Percentiles rank a stretch among this genome's conserved stretches.
Evolutionary conservation across 2,329 filamentous ascomycete genomes (phyloP).

Genomic region (Fusarium paranaense): DNA sequence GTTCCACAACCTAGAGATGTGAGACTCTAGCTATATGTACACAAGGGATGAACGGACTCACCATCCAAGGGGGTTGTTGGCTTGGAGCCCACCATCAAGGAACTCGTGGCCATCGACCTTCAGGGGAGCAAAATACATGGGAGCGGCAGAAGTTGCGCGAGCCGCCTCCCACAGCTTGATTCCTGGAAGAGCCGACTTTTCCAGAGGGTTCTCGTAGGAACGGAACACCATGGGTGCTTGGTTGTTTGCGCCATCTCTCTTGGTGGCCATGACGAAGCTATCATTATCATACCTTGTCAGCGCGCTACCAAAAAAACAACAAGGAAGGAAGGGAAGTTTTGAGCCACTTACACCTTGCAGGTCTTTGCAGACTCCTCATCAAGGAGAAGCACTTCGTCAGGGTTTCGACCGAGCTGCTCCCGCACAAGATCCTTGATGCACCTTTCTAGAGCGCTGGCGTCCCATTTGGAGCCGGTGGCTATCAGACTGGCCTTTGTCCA

Average conservation of each 20-base stretch:
- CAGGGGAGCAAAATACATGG: conserved; percentile 9
- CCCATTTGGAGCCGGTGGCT: not conserved
- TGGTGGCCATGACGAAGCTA: conserved; percentile 16
- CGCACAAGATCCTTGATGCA: not conserved
- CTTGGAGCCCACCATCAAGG: conserved; percentile 17
- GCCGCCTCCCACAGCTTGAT: conserved; percentile 22
- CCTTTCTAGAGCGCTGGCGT: not conserved
- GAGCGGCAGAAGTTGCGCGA: conserved; percentile 13
- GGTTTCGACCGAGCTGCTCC: not conserved
- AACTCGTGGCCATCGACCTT: conserved; percentile 2
- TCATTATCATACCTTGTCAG: not conserved
- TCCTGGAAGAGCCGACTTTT: conserved; percentile 3
- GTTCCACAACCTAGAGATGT: conserved; percentile 19
- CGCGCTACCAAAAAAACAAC: not conserved
- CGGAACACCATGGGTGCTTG: conserved; percentile 7
- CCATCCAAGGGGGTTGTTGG: not conserved
- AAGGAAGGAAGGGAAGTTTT: not conserved
- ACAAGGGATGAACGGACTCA: not conserved
- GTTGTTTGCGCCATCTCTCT: conserved; percentile 1
- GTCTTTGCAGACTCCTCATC: not conserved
- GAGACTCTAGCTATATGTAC: not conserved
- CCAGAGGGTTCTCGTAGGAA: conserved; percentile 14
- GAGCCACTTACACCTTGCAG: not conserved
- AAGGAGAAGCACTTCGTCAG: not conserved
- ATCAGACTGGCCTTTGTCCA: not conserved